Percentiles rank a stretch among this genome's conserved stretches.
Conservation (phyloP, 176 grass and related monocot genomes). For the Musa troglodytarum region DNA sequence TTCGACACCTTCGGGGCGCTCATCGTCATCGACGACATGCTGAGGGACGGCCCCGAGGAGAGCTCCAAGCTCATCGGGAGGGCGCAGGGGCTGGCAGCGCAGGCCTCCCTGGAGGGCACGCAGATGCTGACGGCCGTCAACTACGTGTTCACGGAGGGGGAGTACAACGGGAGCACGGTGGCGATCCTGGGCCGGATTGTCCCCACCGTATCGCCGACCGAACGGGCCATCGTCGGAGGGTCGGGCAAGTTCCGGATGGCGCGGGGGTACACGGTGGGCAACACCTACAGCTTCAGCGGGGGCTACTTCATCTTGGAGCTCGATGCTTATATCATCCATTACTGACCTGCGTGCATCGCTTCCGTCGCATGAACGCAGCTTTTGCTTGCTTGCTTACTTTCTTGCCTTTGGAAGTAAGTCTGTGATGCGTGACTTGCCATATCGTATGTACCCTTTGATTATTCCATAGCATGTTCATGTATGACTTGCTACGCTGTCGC, state of each 20-base stretch:
- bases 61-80: slow-evolving; percentile 25
- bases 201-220: slow-evolving; percentile 1
- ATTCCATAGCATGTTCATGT: no score
- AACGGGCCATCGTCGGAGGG: slow-evolving; percentile 36
- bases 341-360: neutral
- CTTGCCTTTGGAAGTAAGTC: no score
- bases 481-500: no score
- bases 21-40: slow-evolving; percentile 7
- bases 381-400: no score
- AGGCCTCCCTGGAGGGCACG: slow-evolving; percentile 6
- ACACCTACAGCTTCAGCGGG: neutral
- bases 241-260: slow-evolving; percentile 32
- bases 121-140: slow-evolving; percentile 23
- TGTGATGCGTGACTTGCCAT: no score
- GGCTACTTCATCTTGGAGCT: neutral
- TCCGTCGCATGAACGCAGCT: no score
- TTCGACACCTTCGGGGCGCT: slow-evolving; percentile 14
- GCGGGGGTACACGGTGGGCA: neutral
- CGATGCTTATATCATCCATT: neutral
- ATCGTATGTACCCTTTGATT: no score
- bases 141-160: slow-evolving; percentile 10
- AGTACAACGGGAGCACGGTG: slow-evolving; percentile 35
- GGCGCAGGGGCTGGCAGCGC: slow-evolving; percentile 29
- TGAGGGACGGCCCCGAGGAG: slow-evolving; percentile 25
- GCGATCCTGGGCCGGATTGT: slow-evolving; percentile 22